These are phyloP conservation scores for Aspergillus quadricinctus DNA, from an alignment of 2,329 filamentous ascomycete genomes.

Conservation along the genomic window DNA sequence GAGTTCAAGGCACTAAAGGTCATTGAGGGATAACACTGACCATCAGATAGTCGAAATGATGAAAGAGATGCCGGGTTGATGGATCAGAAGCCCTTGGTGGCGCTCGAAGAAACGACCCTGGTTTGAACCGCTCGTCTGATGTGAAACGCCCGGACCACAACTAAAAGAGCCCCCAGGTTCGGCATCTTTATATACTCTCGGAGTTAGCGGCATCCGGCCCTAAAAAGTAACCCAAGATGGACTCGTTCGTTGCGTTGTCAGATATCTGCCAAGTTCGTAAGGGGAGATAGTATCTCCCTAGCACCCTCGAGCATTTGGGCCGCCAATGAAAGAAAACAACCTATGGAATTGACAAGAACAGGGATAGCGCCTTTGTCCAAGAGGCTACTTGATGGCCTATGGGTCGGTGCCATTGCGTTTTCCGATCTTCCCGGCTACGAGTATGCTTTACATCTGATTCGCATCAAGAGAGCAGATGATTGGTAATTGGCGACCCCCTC, in stretches of 20 bases:
- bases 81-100: not conserved
- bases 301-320: slow-evolving; percentile 4
- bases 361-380: slow-evolving; percentile 19
- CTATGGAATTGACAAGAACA: slow-evolving; percentile 21
- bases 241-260: not conserved
- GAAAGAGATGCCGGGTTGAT: not conserved
- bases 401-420: slow-evolving; percentile 21
- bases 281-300: not conserved
- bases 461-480: slow-evolving; percentile 4
- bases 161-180: slow-evolving; percentile 2
- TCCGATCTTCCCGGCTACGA: slow-evolving; percentile 19
- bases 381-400: slow-evolving; percentile 16
- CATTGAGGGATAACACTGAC: slow-evolving; percentile 3
- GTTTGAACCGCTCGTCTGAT: not conserved
- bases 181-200: slow-evolving; percentile 6
- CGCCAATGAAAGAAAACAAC: slow-evolving; percentile 24
- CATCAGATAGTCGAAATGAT: not conserved
- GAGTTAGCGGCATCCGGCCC: slow-evolving; percentile 9
- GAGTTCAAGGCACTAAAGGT: not conserved
- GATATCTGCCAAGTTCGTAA: slow-evolving; percentile 2
- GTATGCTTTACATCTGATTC: slow-evolving; percentile 13
- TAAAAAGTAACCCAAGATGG: slow-evolving; percentile 5
- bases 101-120: not conserved
- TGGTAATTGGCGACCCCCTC: not conserved
- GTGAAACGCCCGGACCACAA: not conserved